Base-by-base conservation (phyloP, 371 early-diverging fungal species). In the Rhizopus delemar region DNA sequence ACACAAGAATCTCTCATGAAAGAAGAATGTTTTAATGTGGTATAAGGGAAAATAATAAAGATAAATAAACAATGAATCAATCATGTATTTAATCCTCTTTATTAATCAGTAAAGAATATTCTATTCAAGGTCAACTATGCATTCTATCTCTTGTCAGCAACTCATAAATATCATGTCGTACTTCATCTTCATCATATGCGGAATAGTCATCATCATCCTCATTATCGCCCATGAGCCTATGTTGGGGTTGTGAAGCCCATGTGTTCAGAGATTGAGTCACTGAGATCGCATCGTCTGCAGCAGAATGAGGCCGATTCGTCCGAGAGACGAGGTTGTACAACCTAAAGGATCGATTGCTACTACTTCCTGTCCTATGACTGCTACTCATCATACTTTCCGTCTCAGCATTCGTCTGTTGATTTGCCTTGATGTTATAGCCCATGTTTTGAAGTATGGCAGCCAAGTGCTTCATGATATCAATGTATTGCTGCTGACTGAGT, bases 401-500 rank as follows among this genome's bases (percentile, higher is more conserved):
- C 48, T 48, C 48, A 15, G 16, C 15, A 29, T 29, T 51, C 28
- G 13, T n/a, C 41, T 39, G 36, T 41, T 46, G 41, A 31, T 29
- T 31, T 63, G 43, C 54, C 15, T 67, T 68, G 28, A 57, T 60
- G 12, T 46, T 67, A 15, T 76, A 74, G 5, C 76, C 81, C 76
- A 80, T 73, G 33, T 72, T 63, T 35, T 72, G 60, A n/a, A 80
- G 56, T 32, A 80, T 75, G 38, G 69, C 76, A 0, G 76, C 81
- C 11, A 80, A 48, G 50, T 75, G 76, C 46, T 74, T 75, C 78
- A 80, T 77, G 34, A 77, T 71, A 16, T 70, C 73, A 33, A 69
- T 57, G 32, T 75, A 80, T 34, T 75, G 68, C 12, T 65, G 69
- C 51, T 75, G 72, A 13, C 56, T 77, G 2, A 71, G 56, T 1